Base-by-base conservation (phyloP, 2,329 filamentous ascomycete genomes). In the Ceratocystis destructans region DNA sequence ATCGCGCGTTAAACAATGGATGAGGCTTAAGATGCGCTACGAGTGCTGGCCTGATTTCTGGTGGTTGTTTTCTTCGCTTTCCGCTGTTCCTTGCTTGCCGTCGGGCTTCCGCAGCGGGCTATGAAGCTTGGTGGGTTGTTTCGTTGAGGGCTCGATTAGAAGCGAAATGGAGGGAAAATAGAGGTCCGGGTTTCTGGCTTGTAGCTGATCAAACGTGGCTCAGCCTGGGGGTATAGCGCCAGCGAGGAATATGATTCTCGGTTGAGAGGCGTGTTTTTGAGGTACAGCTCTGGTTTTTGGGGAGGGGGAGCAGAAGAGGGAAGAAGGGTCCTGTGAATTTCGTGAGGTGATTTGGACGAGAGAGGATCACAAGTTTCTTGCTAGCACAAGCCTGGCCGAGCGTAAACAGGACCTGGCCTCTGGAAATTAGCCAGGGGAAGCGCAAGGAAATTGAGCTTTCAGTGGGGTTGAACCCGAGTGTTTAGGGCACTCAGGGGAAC, bases 401-500 rank as follows among this genome's bases (percentile, higher is more conserved):
- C 55, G 12, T 37, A 8, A 59, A 59, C 12, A n/a, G 25, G 48
- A 25, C 55, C 55, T 59, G 55, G 28, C 28, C 37, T 59, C 55
- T 59, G 55, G 55, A 59, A 59, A 59, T 59, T 33, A 20, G 48
- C 31, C 55, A 59, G 55, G 55, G 55, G 55, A 59, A 15, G 17
- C 8, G 55, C 55, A 28, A 20, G 28, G 55, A 37, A 59, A 59
- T 59, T 59, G 55, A n/a, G 25, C 31, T n/a, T 59, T 37, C 28
- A 59, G 55, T n/a, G 55, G 55, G 55, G 55, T 59, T 31, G 28
- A 31, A n/a, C 20, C 5, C 55, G 7, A 4, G 25, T 59, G 55
- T 20, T 20, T 31, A 59, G 55, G 55, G 55, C 55, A 15, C 55
- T 20, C 12, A 31, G 37, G 37, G 37, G 37, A 41, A 41, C 12